Base-by-base conservation (phyloP, 228 moss, liverwort and hornwort genomes). In the Sphagnum fallax region DNA sequence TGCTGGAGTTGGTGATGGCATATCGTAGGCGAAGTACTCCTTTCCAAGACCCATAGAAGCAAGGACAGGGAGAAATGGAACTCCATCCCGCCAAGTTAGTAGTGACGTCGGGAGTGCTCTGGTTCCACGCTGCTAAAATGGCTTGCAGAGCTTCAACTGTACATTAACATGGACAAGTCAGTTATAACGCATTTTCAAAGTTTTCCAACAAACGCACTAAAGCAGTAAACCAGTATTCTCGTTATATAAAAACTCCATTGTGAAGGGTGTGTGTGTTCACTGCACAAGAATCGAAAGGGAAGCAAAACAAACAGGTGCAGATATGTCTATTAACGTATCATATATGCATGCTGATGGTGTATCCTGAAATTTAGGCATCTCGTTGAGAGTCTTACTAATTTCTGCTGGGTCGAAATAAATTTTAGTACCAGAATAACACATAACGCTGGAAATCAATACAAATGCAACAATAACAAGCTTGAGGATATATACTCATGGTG, bases 71-170 rank as follows among this genome's bases (percentile, higher is more conserved):
- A 7, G 69, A 61, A 1, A 61, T 8, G 13, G 61, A 53, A 49
- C 10, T 69, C 78, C 78, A 78, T n/a, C 66, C 78, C 8, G 66
- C 78, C 78, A 73, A 62, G 50, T 74, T 78, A 48, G 60, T 78
- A 52, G 51, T 47, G 51, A 62, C 10, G 12, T 69, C 6, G 32
- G 66, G 66, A n/a, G 73, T 78, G 11, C 14, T 52, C 0, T 9
- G 4, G 5, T 78, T 67, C 78, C 78, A 78, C 51, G 53, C 73
- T 70, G 48, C 52, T 51, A 10, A 66, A 4, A 74, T 10, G 0
- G 57, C 73, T 73, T 73, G 73, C 49, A 78, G 18, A 10, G 57
- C 73, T 8, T 6, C 4, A 65, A 78, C 78, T 78, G 73, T 14
- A 4, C 32, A 65, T 13, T 48, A 15, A 8, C 8, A 49, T 8